phyloP scores from a whole-genome alignment of 805 yeast genomes.

The Suhomyces sp. region DNA sequence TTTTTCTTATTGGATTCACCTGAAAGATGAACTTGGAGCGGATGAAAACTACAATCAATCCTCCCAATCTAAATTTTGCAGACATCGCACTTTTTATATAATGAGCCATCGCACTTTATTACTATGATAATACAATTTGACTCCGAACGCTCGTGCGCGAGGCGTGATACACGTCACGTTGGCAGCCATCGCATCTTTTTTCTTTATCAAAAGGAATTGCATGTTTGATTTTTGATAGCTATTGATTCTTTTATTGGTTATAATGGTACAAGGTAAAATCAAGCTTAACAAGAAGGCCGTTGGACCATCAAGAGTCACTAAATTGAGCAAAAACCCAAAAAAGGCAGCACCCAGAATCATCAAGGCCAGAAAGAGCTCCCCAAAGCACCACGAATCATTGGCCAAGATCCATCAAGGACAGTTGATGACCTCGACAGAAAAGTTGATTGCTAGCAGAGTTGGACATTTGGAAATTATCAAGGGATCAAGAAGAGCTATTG shows the following conservation, averaged over 20 bases:
- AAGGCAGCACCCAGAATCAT: slow-evolving; percentile 70
- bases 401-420: slow-evolving; percentile 55
- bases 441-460: slow-evolving; percentile 79
- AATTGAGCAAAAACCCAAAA: slow-evolving; percentile 61
- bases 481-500: slow-evolving; percentile 84
- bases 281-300: slow-evolving; percentile 42
- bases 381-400: slow-evolving; percentile 47
- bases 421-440: slow-evolving; percentile 69
- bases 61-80: background rate
- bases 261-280: slow-evolving; percentile 74
- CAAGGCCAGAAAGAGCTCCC: slow-evolving; percentile 62
- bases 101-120: slow-evolving; percentile 2
- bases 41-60: background rate
- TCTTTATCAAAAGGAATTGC: background rate
- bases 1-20: background rate
- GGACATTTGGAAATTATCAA: slow-evolving; percentile 91
- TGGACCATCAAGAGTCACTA: slow-evolving; percentile 52
- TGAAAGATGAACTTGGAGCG: background rate
- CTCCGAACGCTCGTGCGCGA: background rate
- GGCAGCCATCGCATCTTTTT: background rate
- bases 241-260: background rate
- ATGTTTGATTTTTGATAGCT: background rate
- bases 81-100: slow-evolving; percentile 1
- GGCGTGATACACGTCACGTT: background rate
- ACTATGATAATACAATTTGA: background rate